Base-by-base conservation (phyloP, 2,329 filamentous ascomycete species). In the Dothistroma septosporum region DNA sequence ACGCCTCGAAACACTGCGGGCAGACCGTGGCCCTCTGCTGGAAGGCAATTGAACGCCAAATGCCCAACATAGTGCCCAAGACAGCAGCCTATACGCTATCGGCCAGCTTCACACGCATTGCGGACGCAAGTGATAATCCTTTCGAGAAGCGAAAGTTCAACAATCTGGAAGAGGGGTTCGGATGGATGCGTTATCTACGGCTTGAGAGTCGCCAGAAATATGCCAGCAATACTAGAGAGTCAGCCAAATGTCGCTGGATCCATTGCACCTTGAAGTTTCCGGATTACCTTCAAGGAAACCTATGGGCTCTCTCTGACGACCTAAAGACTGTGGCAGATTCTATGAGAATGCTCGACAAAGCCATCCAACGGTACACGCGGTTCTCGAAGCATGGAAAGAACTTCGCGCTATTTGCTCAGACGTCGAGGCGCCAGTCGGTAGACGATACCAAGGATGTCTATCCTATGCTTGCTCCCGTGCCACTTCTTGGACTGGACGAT, bases 331-430 rank as follows among this genome's bases (percentile, higher is more conserved):
- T 68, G 7, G 66, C 68, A 4, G 64, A 65, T 35, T 65, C 65
- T 2, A 61, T 72, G 61, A 66, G 64, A 19, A 58, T 68, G 60
- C 65, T 78, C 14, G 73, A 77, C 52, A 68, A 73, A 37, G 73
- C 70, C 48, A 68, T 78, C 33, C 68, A 76, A 47, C 71, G 74
- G 53, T 72, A 78, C 33, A 76, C 77, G 48, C 70, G 77, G 0
- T 78, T 77, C 61, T 78, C 76, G 1, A 77, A 77, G 58, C 77
- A 79, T 64, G 76, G 77, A 12, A 71, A 76, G 60, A 76, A 76
- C 58, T 79, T 79, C 64, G 70, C 74, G 21, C 76, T 76, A 0
- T 78, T 78, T 60, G 72, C 72, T 21, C 69, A 76, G 59, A 63
- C 68, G n/a, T 66, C 78, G 3, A 53, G 49, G 9, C 55, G 62